A percentile compares a stretch with the other conserved stretches of the same genome.
These are phyloP conservation scores for Fomitopsis betulina DNA, from an alignment of 1,284 basidiomycete genomes.

Conservation along the genomic window DNA sequence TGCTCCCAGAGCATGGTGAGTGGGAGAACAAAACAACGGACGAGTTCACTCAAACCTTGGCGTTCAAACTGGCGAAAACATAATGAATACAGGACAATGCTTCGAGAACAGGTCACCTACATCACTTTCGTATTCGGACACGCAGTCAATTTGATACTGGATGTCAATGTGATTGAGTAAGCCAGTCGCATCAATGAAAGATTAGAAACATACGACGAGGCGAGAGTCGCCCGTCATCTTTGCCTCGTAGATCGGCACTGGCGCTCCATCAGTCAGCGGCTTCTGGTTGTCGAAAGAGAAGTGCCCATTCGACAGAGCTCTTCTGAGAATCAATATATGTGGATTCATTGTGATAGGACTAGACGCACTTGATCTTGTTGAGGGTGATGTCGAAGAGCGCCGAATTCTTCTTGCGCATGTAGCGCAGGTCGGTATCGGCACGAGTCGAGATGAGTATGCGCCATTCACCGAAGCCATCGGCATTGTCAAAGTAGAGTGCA, in stretches of 20 bases:
- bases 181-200: background rate
- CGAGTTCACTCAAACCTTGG: background rate
- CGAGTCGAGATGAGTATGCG: constrained; percentile 41
- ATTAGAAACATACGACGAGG: background rate
- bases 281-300: constrained; percentile 70
- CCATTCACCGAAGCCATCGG: constrained; percentile 51
- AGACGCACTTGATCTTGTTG: constrained; percentile 54
- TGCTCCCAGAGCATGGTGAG: background rate
- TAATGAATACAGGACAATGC: too few relatives aligned
- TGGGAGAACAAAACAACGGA: background rate
- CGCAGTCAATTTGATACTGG: background rate
- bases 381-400: constrained; percentile 42
- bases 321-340: constrained; percentile 19
- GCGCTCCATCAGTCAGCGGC: constrained; percentile 43
- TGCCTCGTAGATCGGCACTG: constrained; percentile 51
- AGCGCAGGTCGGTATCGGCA: constrained; percentile 40
- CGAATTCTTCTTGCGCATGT: constrained; percentile 34
- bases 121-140: background rate
- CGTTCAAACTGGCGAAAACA: background rate
- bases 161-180: background rate
- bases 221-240: background rate
- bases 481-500: constrained; percentile 46
- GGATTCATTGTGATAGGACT: background rate
- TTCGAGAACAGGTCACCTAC: constrained; percentile 27
- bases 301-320: constrained; percentile 60